Evolutionary conservation across 2,329 filamentous ascomycete species (phyloP), one percentile per base, ranked within the genome.

Genomic region (Trichoderma sp.): DNA sequence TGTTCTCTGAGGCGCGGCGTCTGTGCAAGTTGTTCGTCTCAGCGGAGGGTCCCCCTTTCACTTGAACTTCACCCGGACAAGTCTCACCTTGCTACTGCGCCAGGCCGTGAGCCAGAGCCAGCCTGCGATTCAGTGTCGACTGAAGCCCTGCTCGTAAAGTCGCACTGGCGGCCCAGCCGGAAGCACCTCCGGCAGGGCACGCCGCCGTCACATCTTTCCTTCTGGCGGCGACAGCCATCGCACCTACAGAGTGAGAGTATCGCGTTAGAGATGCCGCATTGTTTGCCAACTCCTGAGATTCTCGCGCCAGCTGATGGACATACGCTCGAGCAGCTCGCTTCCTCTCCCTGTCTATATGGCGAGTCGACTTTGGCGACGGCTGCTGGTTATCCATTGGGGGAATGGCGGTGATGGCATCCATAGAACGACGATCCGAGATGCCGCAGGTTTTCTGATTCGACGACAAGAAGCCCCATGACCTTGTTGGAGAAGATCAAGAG

Each of bases 191-290:
- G 80, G 70, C 83, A 85, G 2, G 83, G 83, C 19, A 83, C 76
- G 57, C 82, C 83, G 54, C 83, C 83, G 69, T 85, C 82, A 69
- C 83, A 85, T 73, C 84, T 84, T 72, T 85, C 83, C 70, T 85
- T 85, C 65, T 82, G 78, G 67, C 82, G 78, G 66, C 83, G 81
- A 72, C 82, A 85, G 60, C 80, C 80, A 70, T 84, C 82, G 70
- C 83, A 85, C 66, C 83, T 85, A 63, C 12, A 57, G 21, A 50
- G 7, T 15, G 12, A 21, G 44, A 14, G 2, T 39, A 39, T 39
- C 34, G 34, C 34, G 61, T 63, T 44, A 63, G 52, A 63, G 21
- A 24, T 24, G 21, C 21, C 7, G 26, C 30, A 2, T 34, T 34
- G 30, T 34, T 10, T 24, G 21, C 30, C 30, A 9, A 10, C 30